These are phyloP conservation scores for Calcarisporium arbuscula DNA, from an alignment of 2,329 filamentous ascomycete genomes.

Conservation along the genomic window DNA sequence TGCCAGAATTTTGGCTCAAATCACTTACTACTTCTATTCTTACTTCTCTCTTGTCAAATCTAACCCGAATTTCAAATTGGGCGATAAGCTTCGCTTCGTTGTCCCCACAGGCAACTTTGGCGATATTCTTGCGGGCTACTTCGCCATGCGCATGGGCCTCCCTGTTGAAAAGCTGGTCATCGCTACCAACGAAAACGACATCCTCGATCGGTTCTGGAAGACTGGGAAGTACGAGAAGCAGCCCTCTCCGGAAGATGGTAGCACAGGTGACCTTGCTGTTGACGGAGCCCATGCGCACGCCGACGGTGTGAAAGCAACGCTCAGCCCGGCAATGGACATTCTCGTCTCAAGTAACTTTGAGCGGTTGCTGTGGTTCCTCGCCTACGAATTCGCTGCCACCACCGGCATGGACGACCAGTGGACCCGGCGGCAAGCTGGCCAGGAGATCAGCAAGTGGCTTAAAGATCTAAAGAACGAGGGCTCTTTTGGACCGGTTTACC, in stretches of 20 bases:
- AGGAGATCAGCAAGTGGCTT: slow-evolving; percentile 74
- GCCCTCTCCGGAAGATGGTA: slow-evolving; percentile 32
- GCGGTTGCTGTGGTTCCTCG: slow-evolving; percentile 87
- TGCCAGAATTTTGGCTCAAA: slow-evolving; percentile 91
- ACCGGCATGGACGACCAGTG: slow-evolving; percentile 58
- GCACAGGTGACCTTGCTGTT: slow-evolving; percentile 55
- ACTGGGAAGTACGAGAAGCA: slow-evolving; percentile 87
- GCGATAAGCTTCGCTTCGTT: slow-evolving; percentile 72
- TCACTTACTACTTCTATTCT: slow-evolving; percentile 92
- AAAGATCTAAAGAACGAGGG: slow-evolving; percentile 72
- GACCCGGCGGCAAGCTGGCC: slow-evolving; percentile 64
- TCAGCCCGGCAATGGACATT: slow-evolving; percentile 96
- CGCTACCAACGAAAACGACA: slow-evolving; percentile 96
- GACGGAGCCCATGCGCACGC: slow-evolving; percentile 59
- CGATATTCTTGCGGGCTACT: slow-evolving; percentile 89
- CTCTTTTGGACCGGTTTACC: slow-evolving; percentile 72
- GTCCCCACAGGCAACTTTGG: slow-evolving; percentile 97
- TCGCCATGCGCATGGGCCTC: slow-evolving; percentile 84
- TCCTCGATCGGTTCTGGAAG: slow-evolving; percentile 91
- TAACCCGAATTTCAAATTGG: slow-evolving; percentile 53
- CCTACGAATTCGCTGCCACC: slow-evolving; percentile 60
- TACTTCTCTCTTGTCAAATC: slow-evolving; percentile 74
- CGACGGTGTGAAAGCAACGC: slow-evolving; percentile 80
- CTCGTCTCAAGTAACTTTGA: slow-evolving; percentile 96
- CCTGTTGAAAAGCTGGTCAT: slow-evolving; percentile 84